Evolutionary conservation across 257 asterid species (phyloP), one percentile per base, ranked within the genome.

Genomic region (Fraxinus americana): DNA sequence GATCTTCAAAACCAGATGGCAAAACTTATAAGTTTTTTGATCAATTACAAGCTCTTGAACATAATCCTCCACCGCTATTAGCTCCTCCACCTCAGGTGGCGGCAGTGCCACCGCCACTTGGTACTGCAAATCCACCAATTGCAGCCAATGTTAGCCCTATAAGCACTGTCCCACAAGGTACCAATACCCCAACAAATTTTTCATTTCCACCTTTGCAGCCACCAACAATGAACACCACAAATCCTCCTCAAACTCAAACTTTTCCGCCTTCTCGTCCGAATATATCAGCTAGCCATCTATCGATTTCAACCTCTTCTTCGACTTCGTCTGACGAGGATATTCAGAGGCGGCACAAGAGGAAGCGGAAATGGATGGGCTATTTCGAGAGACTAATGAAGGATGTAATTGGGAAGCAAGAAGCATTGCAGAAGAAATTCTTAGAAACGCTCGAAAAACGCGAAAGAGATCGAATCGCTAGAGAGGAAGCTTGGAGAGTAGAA

Each of bases 21-120:
- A 95, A 93, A 73, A 88, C 86, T 0, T 95, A 95, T 21, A 86
- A 96, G 0, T 95, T 93, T 74, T 95, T 91, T 61, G 97, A 95
- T 6, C 97, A 93, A 59, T 74, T 95, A 39, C 89, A 85, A 63
- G 97, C 97, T 0, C 83, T 93, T 1, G 97, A 93, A 41, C 78
- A 65, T 63, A 77, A 86, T 4, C 84, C 87, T 11, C 85, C 83
- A 41, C 83, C 82, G 7, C 52, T 77, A 2, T 77, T 27, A 0
- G 73, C 77, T 16, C 71, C 70, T 3, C 71, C 48, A 14, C 89
- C 81, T 0, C 82, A 7, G 29, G 29, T 12, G 59, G n/a, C 21
- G 68, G 48, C 87, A 0, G 83, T 79, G 5, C 83, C 83, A 12
- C 87, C 82, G 27, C 81, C 76, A 36, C 59, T 34, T 0, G 57